These are phyloP conservation scores for Kwoniella botswanensis DNA, from an alignment of 768 basidiomycete genomes.

Conservation along the genomic window DNA sequence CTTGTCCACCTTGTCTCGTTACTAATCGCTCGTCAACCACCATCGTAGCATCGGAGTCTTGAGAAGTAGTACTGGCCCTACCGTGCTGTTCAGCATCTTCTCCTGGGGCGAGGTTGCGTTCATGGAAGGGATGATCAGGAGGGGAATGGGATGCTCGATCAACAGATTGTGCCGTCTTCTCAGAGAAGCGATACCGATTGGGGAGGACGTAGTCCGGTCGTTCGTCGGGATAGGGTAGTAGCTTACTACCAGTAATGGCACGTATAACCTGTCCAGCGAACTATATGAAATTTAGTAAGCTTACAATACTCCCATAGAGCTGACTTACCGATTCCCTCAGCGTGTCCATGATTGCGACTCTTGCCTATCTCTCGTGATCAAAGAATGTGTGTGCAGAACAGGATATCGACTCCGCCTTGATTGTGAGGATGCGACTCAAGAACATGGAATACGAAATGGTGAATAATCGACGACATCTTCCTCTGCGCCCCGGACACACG, in stretches of 20 bases:
- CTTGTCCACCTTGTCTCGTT: slow-evolving; percentile 19
- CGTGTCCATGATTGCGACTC: slow-evolving; percentile 20
- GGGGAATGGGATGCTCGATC: slow-evolving; percentile 1
- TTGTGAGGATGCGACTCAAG: too few relatives aligned
- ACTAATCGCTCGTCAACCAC: slow-evolving; percentile 14
- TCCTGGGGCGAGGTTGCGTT: slow-evolving; percentile 19
- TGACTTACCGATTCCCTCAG: slow-evolving; percentile 37
- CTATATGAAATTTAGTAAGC: slow-evolving; percentile 10
- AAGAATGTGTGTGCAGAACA: too few relatives aligned
- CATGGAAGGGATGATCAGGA: slow-evolving; percentile 22
- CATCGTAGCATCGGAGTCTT: slow-evolving; percentile 25
- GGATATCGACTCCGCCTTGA: too few relatives aligned
- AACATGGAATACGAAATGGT: too few relatives aligned
- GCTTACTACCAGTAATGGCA: slow-evolving; percentile 19
- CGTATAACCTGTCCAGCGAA: slow-evolving; percentile 38
- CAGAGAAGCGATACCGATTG: slow-evolving; percentile 28
- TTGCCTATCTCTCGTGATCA: too few relatives aligned
- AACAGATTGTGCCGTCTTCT: slow-evolving; percentile 12
- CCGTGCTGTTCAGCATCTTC: slow-evolving; percentile 8
- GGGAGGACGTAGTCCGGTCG: slow-evolving; percentile 36
- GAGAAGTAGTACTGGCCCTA: slow-evolving; percentile 4
- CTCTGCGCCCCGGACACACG: too few relatives aligned
- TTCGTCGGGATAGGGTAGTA: slow-evolving; percentile 41
- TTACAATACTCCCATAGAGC: not conserved
- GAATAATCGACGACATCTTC: too few relatives aligned